phyloP scores from a whole-genome alignment of 371 early-diverging fungal genomes.

The Apophysomyces sp. region DNA sequence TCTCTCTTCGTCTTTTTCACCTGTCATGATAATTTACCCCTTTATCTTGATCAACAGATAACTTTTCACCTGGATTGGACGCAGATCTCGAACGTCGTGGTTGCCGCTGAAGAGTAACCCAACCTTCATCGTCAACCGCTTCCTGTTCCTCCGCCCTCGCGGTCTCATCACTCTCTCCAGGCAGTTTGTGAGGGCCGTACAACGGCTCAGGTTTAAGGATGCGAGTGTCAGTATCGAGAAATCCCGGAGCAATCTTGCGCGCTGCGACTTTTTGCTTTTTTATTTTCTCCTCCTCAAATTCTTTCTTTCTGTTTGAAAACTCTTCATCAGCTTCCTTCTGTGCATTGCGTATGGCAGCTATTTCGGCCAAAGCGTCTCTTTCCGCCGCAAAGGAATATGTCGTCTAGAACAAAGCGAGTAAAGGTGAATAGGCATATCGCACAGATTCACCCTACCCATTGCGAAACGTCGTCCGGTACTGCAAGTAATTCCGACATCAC shows the following conservation, averaged over 20 bases:
- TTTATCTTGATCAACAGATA: neutral
- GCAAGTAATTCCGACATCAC: slow-evolving; percentile 33
- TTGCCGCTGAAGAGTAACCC: neutral
- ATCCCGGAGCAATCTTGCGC: slow-evolving; percentile 59
- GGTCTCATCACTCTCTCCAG: neutral
- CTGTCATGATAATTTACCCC: neutral
- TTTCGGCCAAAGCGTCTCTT: slow-evolving; percentile 35
- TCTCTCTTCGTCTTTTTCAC: neutral
- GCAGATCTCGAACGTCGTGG: neutral
- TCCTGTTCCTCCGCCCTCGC: neutral
- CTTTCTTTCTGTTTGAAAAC: slow-evolving; percentile 20
- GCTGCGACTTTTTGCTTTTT: slow-evolving; percentile 49
- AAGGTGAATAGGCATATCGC: neutral
- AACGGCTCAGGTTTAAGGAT: slow-evolving; percentile 45
- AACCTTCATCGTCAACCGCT: neutral
- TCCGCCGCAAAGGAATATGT: slow-evolving; percentile 43
- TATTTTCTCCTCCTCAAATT: slow-evolving; percentile 33
- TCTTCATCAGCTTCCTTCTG: slow-evolving; percentile 21
- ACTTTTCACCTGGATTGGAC: neutral
- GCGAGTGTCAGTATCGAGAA: slow-evolving; percentile 54
- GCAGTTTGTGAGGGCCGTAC: neutral
- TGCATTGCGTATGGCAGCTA: slow-evolving; percentile 19
- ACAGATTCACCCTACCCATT: slow-evolving; percentile 23
- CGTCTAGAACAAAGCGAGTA: slow-evolving; percentile 9
- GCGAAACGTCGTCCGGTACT: slow-evolving; percentile 35